A percentile compares a stretch with the other conserved stretches of the same genome.
These are phyloP conservation scores for Macrotyloma uniflorum DNA, from an alignment of 306 rosid species.

Conservation along the genomic window DNA sequence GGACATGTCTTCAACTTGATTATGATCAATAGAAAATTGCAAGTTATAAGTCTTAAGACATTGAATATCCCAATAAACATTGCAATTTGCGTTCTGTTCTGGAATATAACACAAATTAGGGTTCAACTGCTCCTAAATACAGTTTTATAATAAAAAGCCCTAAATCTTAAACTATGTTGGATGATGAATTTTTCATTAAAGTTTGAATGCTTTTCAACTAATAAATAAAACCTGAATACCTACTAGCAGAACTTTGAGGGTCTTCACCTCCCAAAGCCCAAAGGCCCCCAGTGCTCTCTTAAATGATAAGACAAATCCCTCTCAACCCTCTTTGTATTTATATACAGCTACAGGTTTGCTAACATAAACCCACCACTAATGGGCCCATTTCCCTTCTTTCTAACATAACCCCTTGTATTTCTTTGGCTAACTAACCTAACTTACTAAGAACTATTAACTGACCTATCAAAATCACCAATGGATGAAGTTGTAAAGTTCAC, in stretches of 20 bases:
- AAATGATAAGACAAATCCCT: not conserved
- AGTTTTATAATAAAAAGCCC: not conserved
- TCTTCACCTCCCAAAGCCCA: not conserved
- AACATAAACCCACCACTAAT: not conserved
- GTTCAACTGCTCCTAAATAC: not conserved
- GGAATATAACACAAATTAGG: constrained; percentile 4
- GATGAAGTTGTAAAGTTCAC: not conserved
- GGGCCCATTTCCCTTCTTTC: not conserved
- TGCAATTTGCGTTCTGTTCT: not conserved
- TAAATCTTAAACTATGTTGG: not conserved
- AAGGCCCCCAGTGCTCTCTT: not conserved
- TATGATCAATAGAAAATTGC: constrained; percentile 7
- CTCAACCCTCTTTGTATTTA: not conserved
- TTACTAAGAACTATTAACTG: not conserved
- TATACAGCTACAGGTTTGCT: not conserved
- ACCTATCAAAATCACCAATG: not conserved
- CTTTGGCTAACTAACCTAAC: not conserved
- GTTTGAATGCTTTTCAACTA: not conserved
- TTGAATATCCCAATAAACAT: not conserved
- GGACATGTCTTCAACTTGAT: constrained; percentile 4
- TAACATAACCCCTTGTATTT: not conserved
- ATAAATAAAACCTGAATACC: not conserved
- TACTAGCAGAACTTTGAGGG: not conserved
- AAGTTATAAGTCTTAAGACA: not conserved
- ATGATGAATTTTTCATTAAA: not conserved